Percentiles rank a stretch among this genome's conserved stretches.
phyloP scores from a whole-genome alignment of 257 asterid genomes.

The Leonotis leonurus region DNA sequence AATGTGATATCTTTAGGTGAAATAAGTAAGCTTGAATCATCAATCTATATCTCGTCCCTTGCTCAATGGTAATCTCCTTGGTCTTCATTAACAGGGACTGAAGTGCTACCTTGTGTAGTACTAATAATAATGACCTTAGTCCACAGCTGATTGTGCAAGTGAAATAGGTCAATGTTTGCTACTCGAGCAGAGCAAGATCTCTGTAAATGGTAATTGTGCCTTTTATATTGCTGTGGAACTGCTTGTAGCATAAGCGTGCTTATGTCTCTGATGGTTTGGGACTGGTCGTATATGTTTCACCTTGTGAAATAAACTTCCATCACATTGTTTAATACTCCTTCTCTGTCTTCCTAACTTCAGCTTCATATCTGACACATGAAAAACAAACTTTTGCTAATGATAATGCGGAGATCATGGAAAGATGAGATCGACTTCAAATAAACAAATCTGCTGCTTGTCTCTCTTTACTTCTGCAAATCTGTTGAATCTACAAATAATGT shows the following conservation, averaged over 20 bases:
- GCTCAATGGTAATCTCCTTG: neutral
- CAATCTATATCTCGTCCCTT: neutral
- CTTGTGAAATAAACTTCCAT: too few species aligned
- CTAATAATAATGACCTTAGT: neutral
- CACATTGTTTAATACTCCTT: neutral
- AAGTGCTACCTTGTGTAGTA: neutral
- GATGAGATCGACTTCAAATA: neutral
- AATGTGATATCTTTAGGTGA: slow-evolving; percentile 1
- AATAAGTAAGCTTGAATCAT: slow-evolving; percentile 8
- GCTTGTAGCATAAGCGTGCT: neutral
- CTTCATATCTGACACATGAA: neutral
- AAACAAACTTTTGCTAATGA: neutral
- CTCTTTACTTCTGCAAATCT: neutral
- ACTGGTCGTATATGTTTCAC: too few species aligned
- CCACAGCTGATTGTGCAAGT: too few species aligned
- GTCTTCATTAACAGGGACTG: neutral
- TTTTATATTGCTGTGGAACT: neutral
- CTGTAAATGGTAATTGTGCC: neutral
- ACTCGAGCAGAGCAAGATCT: neutral
- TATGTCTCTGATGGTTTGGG: neutral
- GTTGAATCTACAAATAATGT: neutral
- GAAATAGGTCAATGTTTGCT: neutral
- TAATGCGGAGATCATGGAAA: neutral
- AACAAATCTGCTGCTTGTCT: neutral
- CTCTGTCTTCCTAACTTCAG: neutral